Percentiles rank a stretch among this genome's conserved stretches.
Conservation (phyloP, 352 stramenopile species). For the Phytopythium vexans region DNA sequence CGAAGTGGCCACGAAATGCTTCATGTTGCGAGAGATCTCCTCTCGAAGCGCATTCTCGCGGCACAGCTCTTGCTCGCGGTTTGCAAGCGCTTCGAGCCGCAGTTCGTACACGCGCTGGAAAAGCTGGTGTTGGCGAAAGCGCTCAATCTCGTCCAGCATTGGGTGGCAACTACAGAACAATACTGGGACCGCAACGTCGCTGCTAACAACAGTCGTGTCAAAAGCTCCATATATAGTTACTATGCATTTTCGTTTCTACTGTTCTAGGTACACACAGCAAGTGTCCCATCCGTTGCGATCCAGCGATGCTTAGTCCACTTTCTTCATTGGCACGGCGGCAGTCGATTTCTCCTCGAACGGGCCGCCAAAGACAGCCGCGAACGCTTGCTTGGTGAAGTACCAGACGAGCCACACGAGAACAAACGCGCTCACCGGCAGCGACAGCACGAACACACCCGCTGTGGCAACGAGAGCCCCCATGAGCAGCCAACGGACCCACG, state of each 20-base stretch:
- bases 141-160: slow-evolving; percentile 48
- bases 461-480: slow-evolving; percentile 28
- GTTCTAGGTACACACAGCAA: not conserved
- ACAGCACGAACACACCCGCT: slow-evolving; percentile 41
- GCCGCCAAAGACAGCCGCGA: slow-evolving; percentile 10
- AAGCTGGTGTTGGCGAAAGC: slow-evolving; percentile 47
- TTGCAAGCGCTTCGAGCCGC: slow-evolving; percentile 38
- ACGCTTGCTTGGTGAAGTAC: slow-evolving; percentile 46
- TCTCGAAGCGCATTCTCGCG: slow-evolving; percentile 63
- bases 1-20: slow-evolving; percentile 65
- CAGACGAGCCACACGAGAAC: slow-evolving; percentile 61
- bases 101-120: slow-evolving; percentile 56
- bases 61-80: slow-evolving; percentile 37
- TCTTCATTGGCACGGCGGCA: slow-evolving; percentile 19
- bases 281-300: not conserved
- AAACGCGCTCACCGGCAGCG: slow-evolving; percentile 46
- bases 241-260: no score
- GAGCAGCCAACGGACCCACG: slow-evolving; percentile 36
- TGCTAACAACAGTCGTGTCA: not conserved
- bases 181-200: not conserved
- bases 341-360: slow-evolving; percentile 2
- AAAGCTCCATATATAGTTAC: no score
- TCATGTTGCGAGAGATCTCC: slow-evolving; percentile 74
- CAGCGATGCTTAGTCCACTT: slow-evolving; percentile 15
- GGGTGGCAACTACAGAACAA: not conserved